phyloP scores from a whole-genome alignment of 768 basidiomycete genomes.

The Pulveroboletus ravenelii region DNA sequence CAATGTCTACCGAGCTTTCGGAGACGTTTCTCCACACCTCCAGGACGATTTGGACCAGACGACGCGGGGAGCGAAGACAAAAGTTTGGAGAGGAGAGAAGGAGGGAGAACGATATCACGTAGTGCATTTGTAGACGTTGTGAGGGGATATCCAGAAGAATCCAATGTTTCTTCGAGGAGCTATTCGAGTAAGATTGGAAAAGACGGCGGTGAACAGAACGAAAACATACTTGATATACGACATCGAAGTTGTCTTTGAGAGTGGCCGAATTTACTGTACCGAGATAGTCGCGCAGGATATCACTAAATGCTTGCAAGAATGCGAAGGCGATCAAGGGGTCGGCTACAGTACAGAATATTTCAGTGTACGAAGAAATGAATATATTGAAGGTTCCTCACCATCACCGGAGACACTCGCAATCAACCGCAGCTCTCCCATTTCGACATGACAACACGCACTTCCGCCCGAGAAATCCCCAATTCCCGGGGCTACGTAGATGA shows the following conservation, averaged over 20 bases:
- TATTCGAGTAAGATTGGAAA: conserved; percentile 27
- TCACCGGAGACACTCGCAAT: conserved; percentile 81
- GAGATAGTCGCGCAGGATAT: conserved; percentile 83
- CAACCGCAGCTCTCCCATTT: conserved; percentile 69
- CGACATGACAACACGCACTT: conserved; percentile 82
- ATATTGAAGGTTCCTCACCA: conserved; percentile 39
- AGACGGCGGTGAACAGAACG: background rate
- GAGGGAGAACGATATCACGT: conserved; percentile 90
- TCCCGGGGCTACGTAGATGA: conserved; percentile 56
- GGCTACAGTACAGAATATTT: conserved; percentile 40
- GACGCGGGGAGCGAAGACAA: conserved; percentile 36
- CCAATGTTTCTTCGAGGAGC: conserved; percentile 94
- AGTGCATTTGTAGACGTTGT: conserved; percentile 88
- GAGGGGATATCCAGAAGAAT: conserved; percentile 86
- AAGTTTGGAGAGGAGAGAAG: conserved; percentile 76
- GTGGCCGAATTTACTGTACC: conserved; percentile 76
- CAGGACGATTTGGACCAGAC: conserved; percentile 25
- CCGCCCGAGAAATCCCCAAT: conserved; percentile 38
- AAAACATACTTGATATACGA: conserved; percentile 79
- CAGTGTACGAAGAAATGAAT: background rate
- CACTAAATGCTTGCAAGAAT: conserved; percentile 80
- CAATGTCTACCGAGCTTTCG: background rate
- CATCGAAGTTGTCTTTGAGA: conserved; percentile 89
- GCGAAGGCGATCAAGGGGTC: conserved; percentile 89
- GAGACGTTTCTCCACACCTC: conserved; percentile 15